These are phyloP conservation scores for Neofusicoccum cordaticola DNA, from an alignment of 2,329 filamentous ascomycete species.

Conservation along the genomic window DNA sequence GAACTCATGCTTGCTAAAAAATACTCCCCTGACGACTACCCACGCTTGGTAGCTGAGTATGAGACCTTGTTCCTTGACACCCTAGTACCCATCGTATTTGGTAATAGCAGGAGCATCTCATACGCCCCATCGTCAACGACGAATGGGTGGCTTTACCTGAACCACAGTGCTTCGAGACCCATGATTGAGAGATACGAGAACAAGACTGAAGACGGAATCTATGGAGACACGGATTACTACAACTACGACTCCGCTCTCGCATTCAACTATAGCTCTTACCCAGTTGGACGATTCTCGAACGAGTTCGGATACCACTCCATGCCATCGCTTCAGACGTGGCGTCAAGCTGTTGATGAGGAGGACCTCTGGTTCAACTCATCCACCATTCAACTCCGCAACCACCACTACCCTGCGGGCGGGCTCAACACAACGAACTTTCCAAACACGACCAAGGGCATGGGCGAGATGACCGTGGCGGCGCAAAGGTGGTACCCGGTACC, in stretches of 20 bases:
- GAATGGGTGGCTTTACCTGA: constrained; percentile 56
- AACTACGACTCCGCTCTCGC: constrained; percentile 54
- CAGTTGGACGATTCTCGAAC: constrained; percentile 59
- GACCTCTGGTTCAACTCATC: constrained; percentile 59
- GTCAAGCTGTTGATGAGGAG: constrained; percentile 49
- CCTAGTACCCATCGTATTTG: constrained; percentile 56
- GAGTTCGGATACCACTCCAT: constrained; percentile 65
- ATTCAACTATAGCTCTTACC: constrained; percentile 56
- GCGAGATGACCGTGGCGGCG: constrained; percentile 58
- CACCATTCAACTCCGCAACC: constrained; percentile 56
- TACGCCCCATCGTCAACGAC: constrained; percentile 61
- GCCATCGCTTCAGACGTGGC: constrained; percentile 60
- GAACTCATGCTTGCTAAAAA: constrained; percentile 44
- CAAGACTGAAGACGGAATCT: constrained; percentile 50
- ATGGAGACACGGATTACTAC: constrained; percentile 62
- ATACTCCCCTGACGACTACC: constrained; percentile 42
- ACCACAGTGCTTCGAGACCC: constrained; percentile 52
- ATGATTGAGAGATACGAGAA: constrained; percentile 59
- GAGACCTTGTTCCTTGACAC: constrained; percentile 57
- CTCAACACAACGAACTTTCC: constrained; percentile 47
- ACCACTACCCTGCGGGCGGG: constrained; percentile 55
- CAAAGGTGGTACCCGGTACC: constrained; percentile 58
- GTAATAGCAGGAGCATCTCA: constrained; percentile 58
- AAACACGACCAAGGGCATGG: constrained; percentile 47
- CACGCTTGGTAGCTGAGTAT: constrained; percentile 51